Evolutionary conservation across 2,329 filamentous ascomycete species (phyloP), one percentile per base, ranked within the genome.

Genomic region (Basipetospora chlamydospora): DNA sequence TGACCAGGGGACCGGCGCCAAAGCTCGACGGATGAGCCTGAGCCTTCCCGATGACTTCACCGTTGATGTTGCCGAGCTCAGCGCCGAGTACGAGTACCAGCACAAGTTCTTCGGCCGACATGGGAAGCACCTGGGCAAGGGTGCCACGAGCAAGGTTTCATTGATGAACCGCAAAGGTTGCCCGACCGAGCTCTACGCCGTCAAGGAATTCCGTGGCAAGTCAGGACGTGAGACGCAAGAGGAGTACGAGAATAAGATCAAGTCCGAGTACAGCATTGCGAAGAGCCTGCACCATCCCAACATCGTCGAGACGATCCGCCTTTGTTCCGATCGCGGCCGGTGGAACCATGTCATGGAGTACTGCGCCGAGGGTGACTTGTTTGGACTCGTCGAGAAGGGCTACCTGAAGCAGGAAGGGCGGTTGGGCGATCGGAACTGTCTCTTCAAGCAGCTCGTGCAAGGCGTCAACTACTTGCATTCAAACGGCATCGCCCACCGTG

Each of bases 271-370:
- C 59, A 84, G 77, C 54, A 86, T 93, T 44, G 82, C 82, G 41
- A 87, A 87, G 61, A 84, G 80, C 44, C 60, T 87, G 42, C 73
- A 85, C 48, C 85, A 93, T 52, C 83, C 85, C 35, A 93, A 93
- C 54, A 82, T 93, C 47, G 80, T 93, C 43, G 73, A 84, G 55
- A 87, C 83, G 0, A 60, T 86, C 38, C 73, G 78, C 21, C 65
- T 93, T 5, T 90, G 84, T 59, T 75, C 70, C 11, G 70, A 86
- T 46, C 71, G 77, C 46, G 74, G 73, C 22, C 75, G 79, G 26
- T 92, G 82, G 80, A 87, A 85, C 53, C 83, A 92, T 53, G 83
- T 93, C 39, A 94, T 94, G 86, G 84, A 94, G 53, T 92, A 82
- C 54, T 93, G 86, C 59, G 68, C 73, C 3, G 74, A 84, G 46